Conservation (phyloP, 129 eudicot species). For the Ambrosia artemisiifolia region DNA sequence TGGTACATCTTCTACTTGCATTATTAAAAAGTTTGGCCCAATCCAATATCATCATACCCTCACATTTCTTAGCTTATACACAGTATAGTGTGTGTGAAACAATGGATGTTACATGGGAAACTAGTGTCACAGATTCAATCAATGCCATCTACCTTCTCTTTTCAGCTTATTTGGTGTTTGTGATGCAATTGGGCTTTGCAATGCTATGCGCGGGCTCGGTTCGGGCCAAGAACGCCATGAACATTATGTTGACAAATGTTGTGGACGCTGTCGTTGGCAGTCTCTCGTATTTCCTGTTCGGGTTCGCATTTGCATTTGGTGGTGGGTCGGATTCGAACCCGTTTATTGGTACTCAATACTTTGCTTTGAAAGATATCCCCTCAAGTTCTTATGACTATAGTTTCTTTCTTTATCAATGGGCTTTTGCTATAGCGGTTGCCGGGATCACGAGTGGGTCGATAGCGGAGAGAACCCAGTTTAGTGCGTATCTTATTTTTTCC, state of each 20-base stretch:
- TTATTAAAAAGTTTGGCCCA: constrained; percentile 20
- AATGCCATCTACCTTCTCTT: constrained; percentile 61
- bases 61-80: constrained; percentile 32
- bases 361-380: constrained; percentile 54
- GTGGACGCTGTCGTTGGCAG: constrained; percentile 72
- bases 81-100: constrained; percentile 16
- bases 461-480: constrained; percentile 63
- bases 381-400: constrained; percentile 45
- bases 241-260: constrained; percentile 68
- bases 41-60: constrained; percentile 16
- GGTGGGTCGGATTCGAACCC: constrained; percentile 46
- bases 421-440: constrained; percentile 73
- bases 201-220: constrained; percentile 78
- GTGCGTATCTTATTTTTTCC: constrained; percentile 55
- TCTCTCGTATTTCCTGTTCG: constrained; percentile 56
- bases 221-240: constrained; percentile 67
- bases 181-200: constrained; percentile 73
- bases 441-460: constrained; percentile 64
- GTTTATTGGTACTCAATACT: constrained; percentile 47
- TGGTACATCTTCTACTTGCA: constrained; percentile 24
- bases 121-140: constrained; percentile 59
- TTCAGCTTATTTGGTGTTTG: constrained; percentile 60
- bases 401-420: constrained; percentile 66
- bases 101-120: constrained; percentile 61
- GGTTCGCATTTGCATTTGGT: constrained; percentile 65